Evolutionary conservation across 2,329 filamentous ascomycete species (phyloP).

Genomic region (Emericellopsis atlantica): DNA sequence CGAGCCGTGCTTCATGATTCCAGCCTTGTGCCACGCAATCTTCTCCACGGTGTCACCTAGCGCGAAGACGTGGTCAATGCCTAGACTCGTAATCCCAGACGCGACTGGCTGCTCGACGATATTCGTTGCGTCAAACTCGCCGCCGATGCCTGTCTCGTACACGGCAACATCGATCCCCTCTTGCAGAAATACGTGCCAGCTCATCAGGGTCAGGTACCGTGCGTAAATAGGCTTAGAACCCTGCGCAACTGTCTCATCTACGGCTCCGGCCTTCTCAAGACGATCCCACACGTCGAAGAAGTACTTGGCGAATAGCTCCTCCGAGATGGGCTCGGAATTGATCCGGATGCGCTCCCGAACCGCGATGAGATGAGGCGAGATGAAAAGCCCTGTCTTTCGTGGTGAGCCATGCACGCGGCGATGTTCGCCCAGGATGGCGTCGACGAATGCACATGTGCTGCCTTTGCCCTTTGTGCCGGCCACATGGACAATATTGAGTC

Average conservation of each 20-base stretch:
- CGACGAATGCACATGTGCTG: constrained; percentile 56
- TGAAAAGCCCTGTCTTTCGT: constrained; percentile 49
- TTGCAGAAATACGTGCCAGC: constrained; percentile 52
- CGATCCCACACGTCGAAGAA: constrained; percentile 58
- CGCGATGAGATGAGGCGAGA: constrained; percentile 54
- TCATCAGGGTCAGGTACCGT: constrained; percentile 52
- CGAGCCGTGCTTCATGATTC: constrained; percentile 51
- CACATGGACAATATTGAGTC: constrained; percentile 57
- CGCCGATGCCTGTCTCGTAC: constrained; percentile 56
- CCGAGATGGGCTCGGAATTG: constrained; percentile 42
- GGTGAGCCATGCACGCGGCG: constrained; percentile 19
- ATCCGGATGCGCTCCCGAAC: constrained; percentile 57
- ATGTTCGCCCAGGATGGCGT: constrained; percentile 46
- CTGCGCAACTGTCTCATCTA: constrained; percentile 7
- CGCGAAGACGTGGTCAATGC: constrained; percentile 54
- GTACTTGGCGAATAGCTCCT: constrained; percentile 47
- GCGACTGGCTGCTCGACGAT: constrained; percentile 44
- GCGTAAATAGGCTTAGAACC: constrained; percentile 41
- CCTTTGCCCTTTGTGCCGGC: constrained; percentile 71
- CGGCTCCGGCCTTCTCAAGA: constrained; percentile 25
- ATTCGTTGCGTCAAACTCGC: constrained; percentile 58
- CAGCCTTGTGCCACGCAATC: constrained; percentile 65
- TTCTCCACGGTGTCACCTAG: constrained; percentile 50
- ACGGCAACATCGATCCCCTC: constrained; percentile 51
- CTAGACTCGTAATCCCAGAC: constrained; percentile 51